Conservation (phyloP, 1,284 basidiomycete genomes). For the Exobasidium rhododendri region DNA sequence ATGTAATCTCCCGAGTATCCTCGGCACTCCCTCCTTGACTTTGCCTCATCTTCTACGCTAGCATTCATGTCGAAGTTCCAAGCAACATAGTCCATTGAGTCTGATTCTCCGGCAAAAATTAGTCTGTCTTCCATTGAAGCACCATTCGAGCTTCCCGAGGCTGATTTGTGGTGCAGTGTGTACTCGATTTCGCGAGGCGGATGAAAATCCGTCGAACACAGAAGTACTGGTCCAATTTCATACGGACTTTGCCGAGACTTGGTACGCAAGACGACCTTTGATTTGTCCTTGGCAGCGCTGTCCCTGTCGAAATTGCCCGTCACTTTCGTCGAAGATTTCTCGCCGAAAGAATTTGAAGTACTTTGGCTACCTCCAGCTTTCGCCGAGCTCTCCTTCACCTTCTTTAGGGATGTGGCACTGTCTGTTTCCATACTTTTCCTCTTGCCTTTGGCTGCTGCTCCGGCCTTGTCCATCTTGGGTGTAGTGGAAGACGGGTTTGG, state of each 20-base stretch:
- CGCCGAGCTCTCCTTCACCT: not conserved
- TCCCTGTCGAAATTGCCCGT: not conserved
- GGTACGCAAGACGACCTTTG: not conserved
- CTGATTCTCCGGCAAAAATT: constrained; percentile 41
- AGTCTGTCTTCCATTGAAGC: constrained; percentile 29
- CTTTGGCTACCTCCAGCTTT: not conserved
- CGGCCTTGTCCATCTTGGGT: too few relatives aligned
- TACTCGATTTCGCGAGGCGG: not conserved
- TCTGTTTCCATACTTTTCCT: not conserved
- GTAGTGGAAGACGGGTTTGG: too few relatives aligned
- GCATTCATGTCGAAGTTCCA: constrained; percentile 33
- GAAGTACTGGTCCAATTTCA: not conserved
- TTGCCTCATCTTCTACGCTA: constrained; percentile 21
- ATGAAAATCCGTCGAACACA: not conserved
- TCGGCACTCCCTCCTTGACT: constrained; percentile 31
- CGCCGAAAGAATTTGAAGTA: not conserved
- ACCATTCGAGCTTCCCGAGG: not conserved
- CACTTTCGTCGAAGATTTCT: not conserved
- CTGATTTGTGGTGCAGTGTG: constrained; percentile 1
- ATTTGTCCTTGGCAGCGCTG: not conserved
- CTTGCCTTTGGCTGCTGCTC: too few relatives aligned
- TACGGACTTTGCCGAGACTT: not conserved
- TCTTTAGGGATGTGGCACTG: not conserved
- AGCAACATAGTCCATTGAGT: constrained; percentile 39
- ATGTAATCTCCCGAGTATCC: constrained; percentile 52